Evolutionary conservation across 1,284 basidiomycete species (phyloP).

Genomic region (Coniferiporia weirii): DNA sequence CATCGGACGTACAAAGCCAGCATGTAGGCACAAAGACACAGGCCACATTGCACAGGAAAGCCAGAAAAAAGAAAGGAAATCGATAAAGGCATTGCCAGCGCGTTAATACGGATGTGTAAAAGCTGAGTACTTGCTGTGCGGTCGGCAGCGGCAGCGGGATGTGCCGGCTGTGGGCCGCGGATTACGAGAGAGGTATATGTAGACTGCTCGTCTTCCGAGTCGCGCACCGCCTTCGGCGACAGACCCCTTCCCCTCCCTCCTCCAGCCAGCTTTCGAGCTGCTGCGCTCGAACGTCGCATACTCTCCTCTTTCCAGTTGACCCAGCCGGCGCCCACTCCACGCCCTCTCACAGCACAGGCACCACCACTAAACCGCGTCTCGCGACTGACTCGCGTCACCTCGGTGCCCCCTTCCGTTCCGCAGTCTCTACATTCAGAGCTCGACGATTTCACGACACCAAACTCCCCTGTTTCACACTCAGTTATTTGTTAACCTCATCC

Average conservation of each 20-base stretch:
- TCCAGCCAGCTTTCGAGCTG: not conserved
- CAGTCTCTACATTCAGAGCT: too few relatives aligned
- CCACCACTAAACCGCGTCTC: too few relatives aligned
- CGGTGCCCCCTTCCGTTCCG: too few relatives aligned
- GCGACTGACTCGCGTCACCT: too few relatives aligned
- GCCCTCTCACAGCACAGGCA: not conserved
- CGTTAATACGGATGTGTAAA: not conserved
- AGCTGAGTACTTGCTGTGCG: not conserved
- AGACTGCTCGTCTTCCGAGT: constrained; percentile 29
- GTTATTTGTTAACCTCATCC: not conserved
- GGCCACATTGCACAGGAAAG: too few relatives aligned
- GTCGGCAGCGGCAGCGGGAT: not conserved
- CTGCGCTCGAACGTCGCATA: not conserved
- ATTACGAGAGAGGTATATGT: not conserved
- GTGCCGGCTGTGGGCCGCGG: too few relatives aligned
- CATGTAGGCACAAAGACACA: too few relatives aligned
- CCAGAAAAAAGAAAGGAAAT: not conserved
- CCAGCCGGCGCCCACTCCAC: not conserved
- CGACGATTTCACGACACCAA: too few relatives aligned
- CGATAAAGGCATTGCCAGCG: not conserved
- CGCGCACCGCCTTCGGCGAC: not conserved
- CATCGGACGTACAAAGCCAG: too few relatives aligned
- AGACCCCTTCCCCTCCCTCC: not conserved
- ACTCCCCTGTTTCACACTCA: too few relatives aligned
- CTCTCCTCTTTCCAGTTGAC: not conserved